Base-by-base conservation (phyloP, 2,329 filamentous ascomycete genomes). In the Sphaceloma murrayae region DNA sequence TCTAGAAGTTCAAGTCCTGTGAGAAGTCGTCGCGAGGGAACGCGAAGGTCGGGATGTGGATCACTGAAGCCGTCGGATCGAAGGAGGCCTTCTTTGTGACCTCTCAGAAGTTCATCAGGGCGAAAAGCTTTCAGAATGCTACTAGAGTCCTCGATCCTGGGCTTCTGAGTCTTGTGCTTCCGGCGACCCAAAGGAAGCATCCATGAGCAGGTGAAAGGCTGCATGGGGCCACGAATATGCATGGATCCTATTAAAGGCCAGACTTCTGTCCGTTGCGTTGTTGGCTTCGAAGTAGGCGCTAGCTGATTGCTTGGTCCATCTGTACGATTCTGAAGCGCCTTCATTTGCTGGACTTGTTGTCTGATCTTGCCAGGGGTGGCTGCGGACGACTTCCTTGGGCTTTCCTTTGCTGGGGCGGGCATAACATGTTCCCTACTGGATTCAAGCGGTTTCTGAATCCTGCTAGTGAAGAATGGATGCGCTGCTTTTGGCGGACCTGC, bases 391-490 rank as follows among this genome's bases (percentile, higher is more conserved):
- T 57, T 60, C 33, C 54, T 54, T 6, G 56, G 58, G 50, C 34
- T 52, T 56, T 18, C 8, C 19, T 18, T 6, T 30, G 36, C 6
- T 18, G 27, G 10, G 36, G 14, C 36, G 1, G 22, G 9, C 13
- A 10, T 40, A 9, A 14, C 26, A 34, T 34, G 5, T 54, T 52
- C 17, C 55, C 49, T 40, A 54, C 55, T 30, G 52, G 9, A 24
- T 18, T 33, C 19, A 49, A 4, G 13, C 14, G 49, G 39, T 5
- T 57, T 58, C 6, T 61, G 58, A 5, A 67, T 16, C 52, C 78
- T 82, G 4, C 73, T 75, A 11, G 71, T 56, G 55, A 87, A 87
- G 56, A 87, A 84, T 0, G 82, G 82, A 61, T 87, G 79, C 0
- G 75, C 73, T 1, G 66, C 52, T 53, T 74, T 78, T 5, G 59